Base-by-base conservation (phyloP, 1,139 yeast species). In the Suhomyces kunorum region DNA sequence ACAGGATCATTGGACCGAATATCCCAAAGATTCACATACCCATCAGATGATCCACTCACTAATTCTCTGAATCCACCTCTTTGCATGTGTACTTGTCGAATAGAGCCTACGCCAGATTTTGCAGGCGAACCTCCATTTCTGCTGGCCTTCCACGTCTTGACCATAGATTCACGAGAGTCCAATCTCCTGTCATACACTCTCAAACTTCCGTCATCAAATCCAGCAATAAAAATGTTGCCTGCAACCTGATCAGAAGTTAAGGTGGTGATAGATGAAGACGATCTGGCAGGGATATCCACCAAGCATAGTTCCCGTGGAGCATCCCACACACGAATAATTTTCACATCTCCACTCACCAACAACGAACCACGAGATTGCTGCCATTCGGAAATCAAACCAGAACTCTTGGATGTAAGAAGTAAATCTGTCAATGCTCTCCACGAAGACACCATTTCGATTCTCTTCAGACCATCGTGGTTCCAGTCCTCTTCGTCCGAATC, bases 401-500 rank as follows among this genome's bases (percentile, higher is more conserved):
- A 80, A 38, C 92, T 83, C 51, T 87, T 79, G 14, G 92, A 86
- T 0, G 96, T 85, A 26, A 86, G 68, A 23, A 88, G 65, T 51
- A 90, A 70, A 59, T 92, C 98, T 0, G 95, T 83, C 42, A 92
- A 71, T 0, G 96, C 97, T 58, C 97, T 77, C 98, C 98, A 94
- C 0, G 97, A 80, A 0, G 96, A 79, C 2, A 89, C 81, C 40
- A 87, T 63, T 51, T 85, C 85, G 8, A 83, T 71, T 8, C 58
- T 56, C 11, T 53, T 50, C 5, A 57, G 58, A 13, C 53, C 56
- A 2, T 39, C 48, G 5, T 71, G 64, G 8, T 56, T 56, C 5
- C 42, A 41, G n/a, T 48, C 51, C 7, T n/a, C 4, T 16, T 18
- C 34, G 12, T 17, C 13, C 14, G 25, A 15, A 9, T 71, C 72